These are phyloP conservation scores for Trichoderma pleuroti DNA, from an alignment of 2,329 filamentous ascomycete species.

Conservation along the genomic window DNA sequence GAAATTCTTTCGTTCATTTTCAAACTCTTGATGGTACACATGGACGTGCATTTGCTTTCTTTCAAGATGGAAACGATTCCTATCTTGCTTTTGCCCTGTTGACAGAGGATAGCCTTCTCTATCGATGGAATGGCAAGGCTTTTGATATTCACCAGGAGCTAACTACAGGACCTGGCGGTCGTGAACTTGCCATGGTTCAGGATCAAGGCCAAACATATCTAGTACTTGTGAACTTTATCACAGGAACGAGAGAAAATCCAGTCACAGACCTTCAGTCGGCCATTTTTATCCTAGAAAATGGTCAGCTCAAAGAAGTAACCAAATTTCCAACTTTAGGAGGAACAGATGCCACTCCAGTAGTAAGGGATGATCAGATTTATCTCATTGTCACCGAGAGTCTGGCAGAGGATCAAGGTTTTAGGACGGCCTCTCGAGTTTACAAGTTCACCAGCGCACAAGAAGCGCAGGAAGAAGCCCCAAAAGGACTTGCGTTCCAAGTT, in stretches of 20 bases:
- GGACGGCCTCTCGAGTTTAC: neutral
- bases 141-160: neutral
- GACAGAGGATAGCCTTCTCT: neutral
- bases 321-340: neutral
- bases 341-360: neutral
- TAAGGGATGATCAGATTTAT: neutral
- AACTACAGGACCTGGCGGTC: neutral
- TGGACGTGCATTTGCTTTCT: neutral
- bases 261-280: neutral
- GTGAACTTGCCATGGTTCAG: neutral
- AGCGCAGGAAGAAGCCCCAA: neutral
- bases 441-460: neutral
- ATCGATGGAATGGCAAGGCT: neutral
- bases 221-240: neutral
- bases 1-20: neutral
- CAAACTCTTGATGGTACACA: neutral
- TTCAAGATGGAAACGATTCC: neutral
- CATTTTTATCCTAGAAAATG: neutral
- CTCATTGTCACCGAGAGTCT: neutral
- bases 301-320: neutral
- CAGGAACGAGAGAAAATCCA: neutral
- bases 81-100: neutral
- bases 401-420: neutral
- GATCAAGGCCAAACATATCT: neutral
- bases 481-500: neutral